Evolutionary conservation across 345 rosid species (phyloP).

Genomic region (Brassica juncea): DNA sequence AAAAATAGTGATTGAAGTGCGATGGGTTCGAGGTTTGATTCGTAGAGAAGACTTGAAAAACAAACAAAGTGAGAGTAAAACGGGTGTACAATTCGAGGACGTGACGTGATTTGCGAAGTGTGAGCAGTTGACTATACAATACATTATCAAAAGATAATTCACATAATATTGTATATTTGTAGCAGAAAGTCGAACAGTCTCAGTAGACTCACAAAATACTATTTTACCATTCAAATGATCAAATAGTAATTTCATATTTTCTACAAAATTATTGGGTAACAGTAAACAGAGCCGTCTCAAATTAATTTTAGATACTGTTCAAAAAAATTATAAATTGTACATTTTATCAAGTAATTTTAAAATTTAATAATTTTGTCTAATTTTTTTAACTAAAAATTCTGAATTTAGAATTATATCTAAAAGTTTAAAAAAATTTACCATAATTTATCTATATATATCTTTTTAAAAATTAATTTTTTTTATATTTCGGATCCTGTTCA

Average conservation of each 20-base stretch:
- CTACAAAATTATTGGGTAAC: not conserved
- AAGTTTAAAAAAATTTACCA: too few relatives aligned
- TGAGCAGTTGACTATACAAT: constrained; percentile 41
- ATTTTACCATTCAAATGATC: not conserved
- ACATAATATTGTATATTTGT: constrained; percentile 11
- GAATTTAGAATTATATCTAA: too few relatives aligned
- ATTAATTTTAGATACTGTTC: too few relatives aligned
- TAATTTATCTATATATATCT: too few relatives aligned
- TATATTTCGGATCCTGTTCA: too few relatives aligned
- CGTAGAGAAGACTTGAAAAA: constrained; percentile 31
- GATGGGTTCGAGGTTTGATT: constrained; percentile 35
- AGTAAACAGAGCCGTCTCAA: too few relatives aligned
- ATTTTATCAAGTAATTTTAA: too few relatives aligned
- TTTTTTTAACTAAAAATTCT: too few relatives aligned
- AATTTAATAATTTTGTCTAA: too few relatives aligned
- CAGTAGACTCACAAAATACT: not conserved
- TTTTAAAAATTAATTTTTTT: too few relatives aligned
- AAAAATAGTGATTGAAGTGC: constrained; percentile 20
- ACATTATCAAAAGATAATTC: constrained; percentile 28
- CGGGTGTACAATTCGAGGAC: constrained; percentile 39
- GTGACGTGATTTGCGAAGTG: constrained; percentile 43
- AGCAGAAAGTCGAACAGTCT: too few relatives aligned
- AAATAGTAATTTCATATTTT: not conserved
- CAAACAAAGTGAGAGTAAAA: constrained; percentile 35
- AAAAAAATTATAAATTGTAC: too few relatives aligned